A percentile compares a stretch with the other conserved stretches of the same genome.
These are phyloP conservation scores for Diplodia mutila DNA, from an alignment of 2,329 filamentous ascomycete genomes.

Conservation along the genomic window DNA sequence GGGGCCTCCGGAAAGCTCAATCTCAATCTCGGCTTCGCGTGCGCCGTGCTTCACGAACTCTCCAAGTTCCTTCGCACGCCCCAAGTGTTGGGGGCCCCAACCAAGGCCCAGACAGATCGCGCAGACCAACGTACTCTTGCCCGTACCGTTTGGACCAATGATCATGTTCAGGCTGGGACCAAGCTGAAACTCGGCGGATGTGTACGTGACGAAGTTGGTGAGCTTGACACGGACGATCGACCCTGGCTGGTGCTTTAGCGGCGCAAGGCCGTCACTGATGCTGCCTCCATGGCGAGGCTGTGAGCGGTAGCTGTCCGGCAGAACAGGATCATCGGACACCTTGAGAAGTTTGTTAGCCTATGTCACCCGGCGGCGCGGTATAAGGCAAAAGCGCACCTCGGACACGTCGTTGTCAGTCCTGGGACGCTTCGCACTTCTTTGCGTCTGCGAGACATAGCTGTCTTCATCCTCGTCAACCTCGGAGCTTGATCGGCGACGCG, in stretches of 20 bases:
- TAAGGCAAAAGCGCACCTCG: not conserved
- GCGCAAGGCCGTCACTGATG: slow-evolving; percentile 27
- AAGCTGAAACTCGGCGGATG: slow-evolving; percentile 84
- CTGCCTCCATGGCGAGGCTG: slow-evolving; percentile 25
- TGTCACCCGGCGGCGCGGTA: not conserved
- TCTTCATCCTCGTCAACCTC: slow-evolving; percentile 16
- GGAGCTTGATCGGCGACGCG: slow-evolving; percentile 13
- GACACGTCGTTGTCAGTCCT: slow-evolving; percentile 14
- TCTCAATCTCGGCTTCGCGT: slow-evolving; percentile 78
- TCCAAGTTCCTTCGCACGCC: slow-evolving; percentile 79
- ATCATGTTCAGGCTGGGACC: slow-evolving; percentile 97
- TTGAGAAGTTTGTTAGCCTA: not conserved
- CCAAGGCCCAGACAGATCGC: slow-evolving; percentile 93
- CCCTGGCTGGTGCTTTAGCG: slow-evolving; percentile 61
- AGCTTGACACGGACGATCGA: slow-evolving; percentile 87
- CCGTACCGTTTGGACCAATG: slow-evolving; percentile 97
- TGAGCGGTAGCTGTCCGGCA: slow-evolving; percentile 25
- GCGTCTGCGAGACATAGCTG: not conserved
- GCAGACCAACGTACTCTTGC: slow-evolving; percentile 96
- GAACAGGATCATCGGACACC: slow-evolving; percentile 14
- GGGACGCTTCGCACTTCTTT: slow-evolving; percentile 11
- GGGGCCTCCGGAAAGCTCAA: slow-evolving; percentile 75
- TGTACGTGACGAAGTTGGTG: slow-evolving; percentile 93
- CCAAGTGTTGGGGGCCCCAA: slow-evolving; percentile 77
- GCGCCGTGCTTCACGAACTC: slow-evolving; percentile 94